Evolutionary conservation across 805 yeast genomes (phyloP), one percentile per base, ranked within the genome.

Genomic region (Phaffomyces opuntiae): DNA sequence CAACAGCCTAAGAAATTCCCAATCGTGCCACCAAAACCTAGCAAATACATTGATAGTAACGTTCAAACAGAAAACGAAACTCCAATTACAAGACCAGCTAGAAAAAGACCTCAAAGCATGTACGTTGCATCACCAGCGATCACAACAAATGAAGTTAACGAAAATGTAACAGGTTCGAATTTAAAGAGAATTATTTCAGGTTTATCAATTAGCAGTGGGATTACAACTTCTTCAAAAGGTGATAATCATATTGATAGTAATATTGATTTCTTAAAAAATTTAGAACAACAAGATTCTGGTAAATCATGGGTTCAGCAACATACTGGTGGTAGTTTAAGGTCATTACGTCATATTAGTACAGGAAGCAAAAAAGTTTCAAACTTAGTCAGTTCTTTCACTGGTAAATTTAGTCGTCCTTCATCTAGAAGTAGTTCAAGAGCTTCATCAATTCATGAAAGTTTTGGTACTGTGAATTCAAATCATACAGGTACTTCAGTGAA

Each of bases 251-350:
- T 57, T 40, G 61, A 63, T 48, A 66, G 65, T 44, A 69, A 65
- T 34, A 61, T 70, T 24, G 74, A 66, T 31, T 71, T 68, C 49
- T 45, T 70, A 33, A 66, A 62, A 42, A 60, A 53, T 25, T 48
- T 70, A 21, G 63, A 70, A 12, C 62, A 61, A 29, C 69, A 67
- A 43, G 66, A 67, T 46, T 60, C 61, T 37, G 66, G 65, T 16
- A 55, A 52, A 56, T 59, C 60, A 5, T 59, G 66, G 65, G 52
- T 55, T 19, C 64, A 61, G 26, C 60, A 60, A 36, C 47, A 49
- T 35, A 62, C 67, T n/a, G 66, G 66, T 46, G 66, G 63, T 6
- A 56, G 61, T 43, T 38, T 60, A 34, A 60, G 52, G 24, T 57
- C 64, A 11, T 27, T 59, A 14, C 60, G 64, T 34, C 55, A 54